Evolutionary conservation across 148 eudicot species (phyloP), one percentile per base, ranked within the genome.

Genomic region (Camellia granthamiana): DNA sequence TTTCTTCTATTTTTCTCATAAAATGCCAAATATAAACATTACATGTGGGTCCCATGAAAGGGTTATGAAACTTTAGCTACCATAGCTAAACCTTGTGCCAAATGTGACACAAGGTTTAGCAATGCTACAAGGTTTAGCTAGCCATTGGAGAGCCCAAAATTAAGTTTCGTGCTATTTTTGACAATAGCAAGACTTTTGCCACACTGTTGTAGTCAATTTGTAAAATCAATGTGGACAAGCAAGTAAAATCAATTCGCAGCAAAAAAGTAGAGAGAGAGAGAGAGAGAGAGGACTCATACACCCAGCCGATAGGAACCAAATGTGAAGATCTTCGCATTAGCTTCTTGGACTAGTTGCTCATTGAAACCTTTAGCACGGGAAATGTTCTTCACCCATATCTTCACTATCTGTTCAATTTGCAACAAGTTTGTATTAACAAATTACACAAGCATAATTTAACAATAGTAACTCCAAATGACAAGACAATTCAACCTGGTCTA

Each of bases 251-350:
- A 4, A 49, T 19, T 16, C 0, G 21, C 5, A 19, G 12, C 3
- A 5, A n/a, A 62, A 5, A 62, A 16, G 3, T 62, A 5, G 18
- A 49, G 5, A 49, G 7, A 49, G 59, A 13, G 55, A 9, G 59
- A 9, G 60, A 47, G 23, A 58, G 41, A 65, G 38, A 64, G 44
- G 6, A 71, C 44, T 64, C 84, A 56, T 86, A 88, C 90, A 72
- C 90, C 88, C 62, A 86, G 82, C 7, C 88, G 82, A 71, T 88
- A 88, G 5, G 90, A 88, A 47, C 90, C 90, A 72, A 80, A 88
- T 7, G 88, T 88, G 84, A 86, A 86, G 30, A 88, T 85, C 77
- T 84, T 85, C 9, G 88, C 90, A 84, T 86, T 88, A 41, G 90
- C 88, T 51, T 82, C 88, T 15, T 86, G 83, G 52, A 86, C 87